Evolutionary conservation across 1,284 basidiomycete species (phyloP).

Genomic region (Macrocybe sp.): DNA sequence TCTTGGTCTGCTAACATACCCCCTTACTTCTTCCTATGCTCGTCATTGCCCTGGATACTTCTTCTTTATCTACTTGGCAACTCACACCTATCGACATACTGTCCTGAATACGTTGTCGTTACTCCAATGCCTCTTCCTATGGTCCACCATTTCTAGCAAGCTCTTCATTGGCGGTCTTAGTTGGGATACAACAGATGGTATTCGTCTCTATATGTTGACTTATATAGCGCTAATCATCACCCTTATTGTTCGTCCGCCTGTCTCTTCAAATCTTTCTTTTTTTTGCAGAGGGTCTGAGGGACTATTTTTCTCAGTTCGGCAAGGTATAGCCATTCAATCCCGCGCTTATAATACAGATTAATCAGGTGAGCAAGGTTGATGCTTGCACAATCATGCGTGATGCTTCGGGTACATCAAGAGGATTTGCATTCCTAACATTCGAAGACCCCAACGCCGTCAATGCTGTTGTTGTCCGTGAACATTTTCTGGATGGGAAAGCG

Average conservation of each 20-base stretch:
- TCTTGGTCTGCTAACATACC: constrained; percentile 17
- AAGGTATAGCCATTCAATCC: constrained; percentile 38
- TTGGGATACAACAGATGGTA: constrained; percentile 98
- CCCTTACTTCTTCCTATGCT: constrained; percentile 17
- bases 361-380: constrained; percentile 54
- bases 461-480: constrained; percentile 79
- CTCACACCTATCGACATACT: constrained; percentile 27
- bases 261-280: constrained; percentile 19
- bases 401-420: constrained; percentile 82
- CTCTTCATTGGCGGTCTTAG: constrained; percentile 98
- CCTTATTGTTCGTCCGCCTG: constrained; percentile 11
- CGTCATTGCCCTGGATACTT: constrained; percentile 18
- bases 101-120: constrained; percentile 29
- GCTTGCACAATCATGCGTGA: constrained; percentile 96
- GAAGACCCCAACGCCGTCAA: constrained; percentile 79
- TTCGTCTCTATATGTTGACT: constrained; percentile 33
- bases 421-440: constrained; percentile 95
- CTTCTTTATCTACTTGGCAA: constrained; percentile 18
- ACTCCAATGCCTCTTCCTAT: constrained; percentile 21
- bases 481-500: constrained; percentile 88
- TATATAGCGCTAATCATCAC: constrained; percentile 35
- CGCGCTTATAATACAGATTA: constrained; percentile 6
- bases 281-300: constrained; percentile 57
- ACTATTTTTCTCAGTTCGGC: constrained; percentile 70
- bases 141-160: constrained; percentile 62